Evolutionary conservation across 2,329 filamentous ascomycete species (phyloP), one percentile per base, ranked within the genome.

Genomic region (Cyphellophora attinorum): DNA sequence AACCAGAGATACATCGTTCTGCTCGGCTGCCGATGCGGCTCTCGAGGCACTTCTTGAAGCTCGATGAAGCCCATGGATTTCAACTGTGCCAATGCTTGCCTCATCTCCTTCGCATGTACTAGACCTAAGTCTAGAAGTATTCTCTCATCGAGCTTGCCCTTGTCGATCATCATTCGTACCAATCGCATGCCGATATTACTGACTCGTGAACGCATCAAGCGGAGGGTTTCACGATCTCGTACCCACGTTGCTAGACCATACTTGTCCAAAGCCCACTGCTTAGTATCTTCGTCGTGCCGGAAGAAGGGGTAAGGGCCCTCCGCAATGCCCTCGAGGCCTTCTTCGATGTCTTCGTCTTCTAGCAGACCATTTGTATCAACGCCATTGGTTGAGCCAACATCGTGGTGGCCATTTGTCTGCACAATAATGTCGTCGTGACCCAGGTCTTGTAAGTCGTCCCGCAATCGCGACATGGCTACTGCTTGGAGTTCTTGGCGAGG

Each of bases 131-230:
- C 78, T 23, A 83, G 81, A 10, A 95, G 69, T 41, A 83, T 79
- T 58, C 93, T 93, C 58, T 98, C 91, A 47, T 96, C 89, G n/a
- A 96, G 68, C 53, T 91, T 94, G 34, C 91, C 91, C 53, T 88
- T 85, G 39, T 82, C 79, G 25, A 81, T 74, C 13, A 98, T 36
- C 36, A 96, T 85, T 13, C 85, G 81, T 13, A 86, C 73, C n/a
- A 98, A 67, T 6, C 89, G 82, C 12, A 89, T 71, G 1, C 85
- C 85, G 30, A 81, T 68, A 5, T 74, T 72, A 5, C 85, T 86
- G 48, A 85, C 86, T 2, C 76, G 75, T 34, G 85, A 76, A 43
- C 81, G 74, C 37, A 96, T 31, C 16, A 31, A 19, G 19, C 12
- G 17, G 13, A 18, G 15, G 18, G 96, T 65, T 55, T 95, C 85